Evolutionary conservation across 331 rosid species (phyloP).

Genomic region (Malus hybrid): DNA sequence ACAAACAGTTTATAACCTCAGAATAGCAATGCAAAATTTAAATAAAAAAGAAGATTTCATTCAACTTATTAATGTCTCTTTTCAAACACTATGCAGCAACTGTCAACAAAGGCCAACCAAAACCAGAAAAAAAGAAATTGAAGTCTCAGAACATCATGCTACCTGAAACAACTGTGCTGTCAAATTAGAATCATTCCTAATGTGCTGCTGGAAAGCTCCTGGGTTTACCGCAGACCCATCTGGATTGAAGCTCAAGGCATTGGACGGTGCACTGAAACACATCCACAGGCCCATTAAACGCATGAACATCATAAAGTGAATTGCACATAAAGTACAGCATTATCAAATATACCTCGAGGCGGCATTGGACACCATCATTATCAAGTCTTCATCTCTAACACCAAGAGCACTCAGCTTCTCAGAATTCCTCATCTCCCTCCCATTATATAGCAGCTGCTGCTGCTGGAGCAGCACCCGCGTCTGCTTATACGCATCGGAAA

Average conservation of each 20-base stretch:
- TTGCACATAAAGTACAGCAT: too few species aligned
- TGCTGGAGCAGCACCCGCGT: slow-evolving; percentile 74
- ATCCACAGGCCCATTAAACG: neutral
- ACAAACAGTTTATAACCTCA: slow-evolving; percentile 1
- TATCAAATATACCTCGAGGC: too few species aligned
- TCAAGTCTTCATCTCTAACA: slow-evolving; percentile 85
- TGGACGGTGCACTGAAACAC: slow-evolving; percentile 57
- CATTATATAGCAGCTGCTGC: slow-evolving; percentile 81
- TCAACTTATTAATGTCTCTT: neutral
- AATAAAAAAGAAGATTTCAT: neutral
- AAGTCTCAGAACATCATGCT: slow-evolving; percentile 8
- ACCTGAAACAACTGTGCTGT: slow-evolving; percentile 83
- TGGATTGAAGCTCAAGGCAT: slow-evolving; percentile 58
- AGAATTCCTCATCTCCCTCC: slow-evolving; percentile 63
- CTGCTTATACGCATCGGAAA: slow-evolving; percentile 33
- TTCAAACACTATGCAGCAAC: neutral
- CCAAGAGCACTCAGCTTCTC: slow-evolving; percentile 75
- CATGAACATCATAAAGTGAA: neutral
- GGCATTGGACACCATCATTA: slow-evolving; percentile 31
- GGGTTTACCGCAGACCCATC: slow-evolving; percentile 96
- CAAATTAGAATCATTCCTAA: slow-evolving; percentile 61
- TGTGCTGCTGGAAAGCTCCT: slow-evolving; percentile 79
- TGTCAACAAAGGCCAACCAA: neutral
- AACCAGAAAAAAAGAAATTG: neutral
- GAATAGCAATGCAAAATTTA: neutral